Evolutionary conservation across 192 early-diverging fungal species (phyloP).

Genomic region (Thamnidium elegans): DNA sequence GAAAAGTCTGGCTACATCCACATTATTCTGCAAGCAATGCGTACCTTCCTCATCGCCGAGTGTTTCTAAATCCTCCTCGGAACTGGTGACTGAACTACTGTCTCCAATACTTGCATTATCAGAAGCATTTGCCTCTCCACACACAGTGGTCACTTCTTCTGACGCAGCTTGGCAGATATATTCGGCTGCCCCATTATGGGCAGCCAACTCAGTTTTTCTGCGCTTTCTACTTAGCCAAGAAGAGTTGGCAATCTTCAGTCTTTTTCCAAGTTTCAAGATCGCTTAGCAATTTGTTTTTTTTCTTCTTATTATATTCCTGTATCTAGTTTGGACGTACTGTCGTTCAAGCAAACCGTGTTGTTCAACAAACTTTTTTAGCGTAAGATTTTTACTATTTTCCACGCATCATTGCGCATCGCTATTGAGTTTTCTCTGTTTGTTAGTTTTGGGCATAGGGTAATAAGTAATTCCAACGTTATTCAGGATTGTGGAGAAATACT

Average conservation of each 20-base stretch:
- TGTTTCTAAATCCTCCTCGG: too few relatives aligned
- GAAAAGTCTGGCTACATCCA: conserved; percentile 3
- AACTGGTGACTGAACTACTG: conserved; percentile 4
- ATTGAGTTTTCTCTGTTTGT: neutral
- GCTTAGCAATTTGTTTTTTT: neutral
- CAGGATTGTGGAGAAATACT: too few relatives aligned
- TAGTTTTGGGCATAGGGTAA: conserved; percentile 5
- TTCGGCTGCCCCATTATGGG: neutral
- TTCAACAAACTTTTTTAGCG: neutral
- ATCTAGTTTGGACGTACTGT: too few relatives aligned
- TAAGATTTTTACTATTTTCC: neutral
- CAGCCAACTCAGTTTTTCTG: neutral
- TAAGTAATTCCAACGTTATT: too few relatives aligned
- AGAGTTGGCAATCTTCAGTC: conserved; percentile 1
- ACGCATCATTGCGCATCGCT: neutral
- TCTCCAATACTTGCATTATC: conserved; percentile 2
- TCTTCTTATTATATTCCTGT: too few relatives aligned
- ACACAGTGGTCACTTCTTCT: conserved; percentile 2
- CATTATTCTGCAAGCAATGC: neutral
- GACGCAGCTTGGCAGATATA: neutral
- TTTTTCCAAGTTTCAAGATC: too few relatives aligned
- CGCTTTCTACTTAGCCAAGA: neutral
- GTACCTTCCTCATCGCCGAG: neutral
- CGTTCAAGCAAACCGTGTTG: too few relatives aligned
- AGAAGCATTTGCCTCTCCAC: neutral